Base-by-base conservation (phyloP, 768 basidiomycete species). In the Candolleomyces efflorescens region DNA sequence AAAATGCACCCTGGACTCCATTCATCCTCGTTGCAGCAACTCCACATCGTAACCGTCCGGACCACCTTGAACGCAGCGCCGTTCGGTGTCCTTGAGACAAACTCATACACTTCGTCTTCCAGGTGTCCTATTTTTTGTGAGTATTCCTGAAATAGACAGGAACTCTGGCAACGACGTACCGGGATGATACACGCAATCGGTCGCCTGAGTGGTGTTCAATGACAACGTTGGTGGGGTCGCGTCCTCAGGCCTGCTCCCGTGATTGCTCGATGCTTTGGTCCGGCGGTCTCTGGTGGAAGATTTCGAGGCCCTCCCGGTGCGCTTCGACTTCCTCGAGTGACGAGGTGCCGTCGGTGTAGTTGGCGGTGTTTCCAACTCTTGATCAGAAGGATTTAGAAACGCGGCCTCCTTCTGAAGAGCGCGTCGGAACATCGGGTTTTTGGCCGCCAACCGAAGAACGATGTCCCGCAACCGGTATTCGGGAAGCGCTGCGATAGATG, bases 1-100 rank as follows among this genome's bases (percentile, higher is more conserved):
- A 58, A 55, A 3, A 67, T 66, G 58, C 76, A 78, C 4, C 76
- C 78, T 1, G 68, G 64, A 52, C 73, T 74, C 63, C 63, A 63
- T 55, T 72, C 73, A 32, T 77, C 77, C 56, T 78, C 75, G 46
- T 76, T 72, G 61, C 77, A 80, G 62, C 78, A 80, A 49, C 70
- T 78, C 78, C 78, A 80, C 75, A 78, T 78, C 12, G 68, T 68
- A 15, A 78, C 67, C 10, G 65, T 72, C 41, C 70, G 71, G 23
- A 72, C 64, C 12, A 68, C 70, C 36, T 68, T 68, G 56, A 68
- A 70, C 3, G 63, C 56, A 36, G 62, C 67, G 15, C 72, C 72
- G 26, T 73, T 70, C 11, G 73, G 68, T 1, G 69, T 69, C n/a
- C 67, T 62, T 22, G 74, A 73, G 5, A 75, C 63, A 62, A 78